Conservation (phyloP, 2,329 filamentous ascomycete species). For the Aureobasidium subglaciale region DNA sequence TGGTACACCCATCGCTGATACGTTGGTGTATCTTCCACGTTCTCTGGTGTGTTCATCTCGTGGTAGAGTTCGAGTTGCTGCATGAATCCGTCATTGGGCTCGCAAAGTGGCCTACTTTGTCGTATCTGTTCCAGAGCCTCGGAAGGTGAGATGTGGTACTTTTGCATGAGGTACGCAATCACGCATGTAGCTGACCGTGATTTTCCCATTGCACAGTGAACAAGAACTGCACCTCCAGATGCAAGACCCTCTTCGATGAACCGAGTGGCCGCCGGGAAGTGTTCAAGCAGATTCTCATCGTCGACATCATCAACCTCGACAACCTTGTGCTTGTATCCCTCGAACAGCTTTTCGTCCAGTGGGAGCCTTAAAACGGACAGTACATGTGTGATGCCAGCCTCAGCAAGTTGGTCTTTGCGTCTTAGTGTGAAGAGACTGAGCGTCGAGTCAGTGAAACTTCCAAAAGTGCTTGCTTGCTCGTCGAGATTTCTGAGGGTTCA, state of each 20-base stretch:
- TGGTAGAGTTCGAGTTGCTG: conserved; percentile 80
- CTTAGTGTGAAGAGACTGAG: conserved; percentile 71
- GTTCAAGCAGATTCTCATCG: conserved; percentile 75
- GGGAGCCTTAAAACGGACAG: conserved; percentile 70
- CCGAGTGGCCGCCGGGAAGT: conserved; percentile 68
- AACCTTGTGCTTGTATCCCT: conserved; percentile 62
- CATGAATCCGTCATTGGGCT: conserved; percentile 91
- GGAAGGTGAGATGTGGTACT: conserved; percentile 43
- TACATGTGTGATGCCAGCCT: conserved; percentile 78
- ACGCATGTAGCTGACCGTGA: conserved; percentile 82
- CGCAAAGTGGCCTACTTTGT: conserved; percentile 65
- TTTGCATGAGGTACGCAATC: conserved; percentile 73
- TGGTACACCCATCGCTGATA: conserved; percentile 77
- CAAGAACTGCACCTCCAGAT: conserved; percentile 53
- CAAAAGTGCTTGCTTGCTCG: not conserved
- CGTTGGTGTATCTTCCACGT: conserved; percentile 59
- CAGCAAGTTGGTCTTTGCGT: conserved; percentile 60
- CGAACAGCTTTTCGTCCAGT: conserved; percentile 49
- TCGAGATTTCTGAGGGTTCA: too few species aligned
- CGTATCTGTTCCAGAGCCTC: conserved; percentile 66
- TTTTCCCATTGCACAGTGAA: conserved; percentile 87
- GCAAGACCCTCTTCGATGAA: conserved; percentile 77
- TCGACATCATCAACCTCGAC: conserved; percentile 88
- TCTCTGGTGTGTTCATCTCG: conserved; percentile 71
- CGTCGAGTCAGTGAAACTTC: not conserved